Conservation (phyloP, 1,284 basidiomycete genomes). For the Stereum hirsutum region DNA sequence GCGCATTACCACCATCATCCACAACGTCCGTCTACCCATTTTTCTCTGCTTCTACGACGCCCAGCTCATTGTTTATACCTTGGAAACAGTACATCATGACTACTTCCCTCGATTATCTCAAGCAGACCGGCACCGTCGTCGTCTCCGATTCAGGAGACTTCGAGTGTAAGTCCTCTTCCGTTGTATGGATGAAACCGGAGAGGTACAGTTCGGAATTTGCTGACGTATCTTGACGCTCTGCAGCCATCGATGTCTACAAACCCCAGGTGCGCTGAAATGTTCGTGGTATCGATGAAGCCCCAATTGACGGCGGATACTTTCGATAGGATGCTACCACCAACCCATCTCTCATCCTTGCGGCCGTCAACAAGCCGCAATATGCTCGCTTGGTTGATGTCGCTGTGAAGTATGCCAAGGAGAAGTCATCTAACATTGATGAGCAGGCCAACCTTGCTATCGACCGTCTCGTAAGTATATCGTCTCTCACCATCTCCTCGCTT, state of each 20-base stretch:
- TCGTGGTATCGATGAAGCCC: background rate
- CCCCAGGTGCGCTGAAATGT: slow-evolving; percentile 52
- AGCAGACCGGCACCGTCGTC: slow-evolving; percentile 87
- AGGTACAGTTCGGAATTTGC: background rate
- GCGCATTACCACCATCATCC: background rate
- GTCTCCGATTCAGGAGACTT: slow-evolving; percentile 92
- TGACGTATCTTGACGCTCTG: background rate
- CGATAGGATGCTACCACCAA: slow-evolving; percentile 87
- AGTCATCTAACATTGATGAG: slow-evolving; percentile 65
- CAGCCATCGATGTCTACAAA: slow-evolving; percentile 87
- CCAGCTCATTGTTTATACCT: background rate
- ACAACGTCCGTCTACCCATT: too few relatives aligned
- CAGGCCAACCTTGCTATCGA: slow-evolving; percentile 79
- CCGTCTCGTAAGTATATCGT: slow-evolving; percentile 57
- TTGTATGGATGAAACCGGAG: slow-evolving; percentile 2
- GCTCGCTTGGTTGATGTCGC: slow-evolving; percentile 79
- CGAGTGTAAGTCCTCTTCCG: slow-evolving; percentile 45
- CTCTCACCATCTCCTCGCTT: background rate
- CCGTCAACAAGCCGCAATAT: slow-evolving; percentile 87
- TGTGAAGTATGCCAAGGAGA: slow-evolving; percentile 73
- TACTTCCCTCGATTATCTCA: slow-evolving; percentile 81
- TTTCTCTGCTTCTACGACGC: background rate
- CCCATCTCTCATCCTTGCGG: slow-evolving; percentile 89
- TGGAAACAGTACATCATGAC: slow-evolving; percentile 48
- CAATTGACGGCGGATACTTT: background rate